These are phyloP conservation scores for Naganishia antarctica DNA, from an alignment of 768 basidiomycete species.

Conservation along the genomic window DNA sequence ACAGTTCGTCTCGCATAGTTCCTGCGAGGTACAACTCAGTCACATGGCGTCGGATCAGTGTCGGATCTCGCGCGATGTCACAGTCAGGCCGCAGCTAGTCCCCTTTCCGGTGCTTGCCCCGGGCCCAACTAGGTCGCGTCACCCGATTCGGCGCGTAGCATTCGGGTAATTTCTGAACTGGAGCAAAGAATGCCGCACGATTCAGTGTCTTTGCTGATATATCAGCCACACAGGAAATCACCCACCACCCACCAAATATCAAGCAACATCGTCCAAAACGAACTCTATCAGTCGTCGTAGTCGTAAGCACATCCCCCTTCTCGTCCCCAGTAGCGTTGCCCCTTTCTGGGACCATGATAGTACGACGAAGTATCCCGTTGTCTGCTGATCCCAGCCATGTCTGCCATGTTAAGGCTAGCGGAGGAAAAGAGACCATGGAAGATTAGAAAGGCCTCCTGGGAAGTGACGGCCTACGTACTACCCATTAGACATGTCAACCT, in stretches of 20 bases:
- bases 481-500: slow-evolving; percentile 30
- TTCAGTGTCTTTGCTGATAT: no score
- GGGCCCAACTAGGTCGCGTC: no score
- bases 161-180: no score
- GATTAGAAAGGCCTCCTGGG: neutral
- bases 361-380: slow-evolving; percentile 32
- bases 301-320: neutral
- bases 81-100: no score
- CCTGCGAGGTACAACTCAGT: neutral
- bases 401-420: slow-evolving; percentile 41
- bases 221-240: no score
- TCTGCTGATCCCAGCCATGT: slow-evolving; percentile 35
- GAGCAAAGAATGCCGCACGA: no score
- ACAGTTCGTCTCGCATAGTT: no score
- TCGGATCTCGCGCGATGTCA: no score
- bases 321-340: neutral
- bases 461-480: slow-evolving; percentile 36
- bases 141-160: no score
- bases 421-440: neutral
- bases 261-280: neutral
- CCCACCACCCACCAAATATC: no score
- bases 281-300: neutral
- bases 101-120: no score
- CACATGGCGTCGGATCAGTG: no score
- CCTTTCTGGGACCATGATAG: slow-evolving; percentile 19